These are phyloP conservation scores for Blastobotrys parvus DNA, from an alignment of 805 yeast genomes.

Conservation along the genomic window DNA sequence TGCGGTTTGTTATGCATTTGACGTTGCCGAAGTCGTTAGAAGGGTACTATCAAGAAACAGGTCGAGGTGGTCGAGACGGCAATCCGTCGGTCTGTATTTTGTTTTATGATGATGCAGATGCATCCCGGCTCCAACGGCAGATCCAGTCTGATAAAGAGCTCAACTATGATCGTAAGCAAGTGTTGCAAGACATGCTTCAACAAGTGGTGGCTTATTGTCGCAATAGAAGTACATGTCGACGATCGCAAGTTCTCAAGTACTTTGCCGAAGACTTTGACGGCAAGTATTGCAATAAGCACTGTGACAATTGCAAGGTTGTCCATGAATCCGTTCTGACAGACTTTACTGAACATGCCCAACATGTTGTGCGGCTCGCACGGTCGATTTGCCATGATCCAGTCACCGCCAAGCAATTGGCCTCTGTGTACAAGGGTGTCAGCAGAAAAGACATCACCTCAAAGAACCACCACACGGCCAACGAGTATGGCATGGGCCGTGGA, in stretches of 20 bases:
- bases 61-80: constrained; percentile 98
- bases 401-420: constrained; percentile 75
- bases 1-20: constrained; percentile 81
- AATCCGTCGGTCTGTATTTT: constrained; percentile 69
- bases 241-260: constrained; percentile 81
- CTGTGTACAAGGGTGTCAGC: constrained; percentile 68
- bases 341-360: constrained; percentile 55
- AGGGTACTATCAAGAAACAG: constrained; percentile 97
- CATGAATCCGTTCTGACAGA: constrained; percentile 36
- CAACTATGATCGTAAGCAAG: constrained; percentile 56
- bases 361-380: constrained; percentile 52
- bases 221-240: constrained; percentile 80
- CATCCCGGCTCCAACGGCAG: constrained; percentile 63
- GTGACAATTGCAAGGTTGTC: constrained; percentile 70
- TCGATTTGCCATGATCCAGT: constrained; percentile 46
- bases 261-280: constrained; percentile 78
- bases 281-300: constrained; percentile 53
- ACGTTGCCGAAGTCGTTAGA: constrained; percentile 86
- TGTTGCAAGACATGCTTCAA: constrained; percentile 65
- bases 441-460: constrained; percentile 49
- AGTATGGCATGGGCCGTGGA: constrained; percentile 63
- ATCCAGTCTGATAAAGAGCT: constrained; percentile 69
- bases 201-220: constrained; percentile 90
- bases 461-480: constrained; percentile 53
- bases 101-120: constrained; percentile 76